These are phyloP conservation scores for Fusarium austroafricanum DNA, from an alignment of 2,329 filamentous ascomycete genomes.

Conservation along the genomic window DNA sequence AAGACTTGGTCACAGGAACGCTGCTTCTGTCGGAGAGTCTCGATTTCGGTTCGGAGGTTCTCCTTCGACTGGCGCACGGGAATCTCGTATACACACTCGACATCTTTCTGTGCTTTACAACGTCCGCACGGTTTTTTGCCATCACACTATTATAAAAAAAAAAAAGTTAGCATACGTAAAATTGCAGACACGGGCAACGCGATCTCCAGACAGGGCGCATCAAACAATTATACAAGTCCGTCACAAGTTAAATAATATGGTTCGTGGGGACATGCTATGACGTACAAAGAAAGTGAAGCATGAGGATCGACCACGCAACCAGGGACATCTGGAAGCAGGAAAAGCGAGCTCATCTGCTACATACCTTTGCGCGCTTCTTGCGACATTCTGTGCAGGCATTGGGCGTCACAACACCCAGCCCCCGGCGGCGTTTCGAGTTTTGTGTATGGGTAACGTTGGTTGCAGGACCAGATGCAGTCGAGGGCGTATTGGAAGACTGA, in stretches of 20 bases:
- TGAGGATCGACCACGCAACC: neutral
- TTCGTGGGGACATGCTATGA: neutral
- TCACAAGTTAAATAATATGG: neutral
- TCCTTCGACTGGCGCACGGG: constrained; percentile 74
- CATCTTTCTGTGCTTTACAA: constrained; percentile 65
- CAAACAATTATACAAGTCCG: neutral
- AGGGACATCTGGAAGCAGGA: neutral
- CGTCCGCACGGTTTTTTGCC: constrained; percentile 67
- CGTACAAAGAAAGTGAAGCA: constrained; percentile 6
- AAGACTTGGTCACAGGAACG: constrained; percentile 67
- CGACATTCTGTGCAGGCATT: constrained; percentile 72
- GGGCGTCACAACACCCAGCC: constrained; percentile 67
- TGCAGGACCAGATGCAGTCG: constrained; percentile 38
- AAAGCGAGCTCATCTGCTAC: constrained; percentile 7
- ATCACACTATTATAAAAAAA: constrained; percentile 71
- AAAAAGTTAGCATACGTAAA: too few species aligned
- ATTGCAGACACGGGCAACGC: neutral
- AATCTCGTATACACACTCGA: constrained; percentile 70
- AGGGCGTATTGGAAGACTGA: constrained; percentile 46
- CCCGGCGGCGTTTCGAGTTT: constrained; percentile 64
- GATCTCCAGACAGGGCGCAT: neutral
- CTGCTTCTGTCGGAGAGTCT: constrained; percentile 65
- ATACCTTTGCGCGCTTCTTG: constrained; percentile 71
- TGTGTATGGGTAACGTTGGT: constrained; percentile 42
- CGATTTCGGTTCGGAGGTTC: constrained; percentile 69